Evolutionary conservation across 805 yeast genomes (phyloP), one percentile per base, ranked within the genome.

Genomic region (Sugiyamaella boreocaroliniensis): DNA sequence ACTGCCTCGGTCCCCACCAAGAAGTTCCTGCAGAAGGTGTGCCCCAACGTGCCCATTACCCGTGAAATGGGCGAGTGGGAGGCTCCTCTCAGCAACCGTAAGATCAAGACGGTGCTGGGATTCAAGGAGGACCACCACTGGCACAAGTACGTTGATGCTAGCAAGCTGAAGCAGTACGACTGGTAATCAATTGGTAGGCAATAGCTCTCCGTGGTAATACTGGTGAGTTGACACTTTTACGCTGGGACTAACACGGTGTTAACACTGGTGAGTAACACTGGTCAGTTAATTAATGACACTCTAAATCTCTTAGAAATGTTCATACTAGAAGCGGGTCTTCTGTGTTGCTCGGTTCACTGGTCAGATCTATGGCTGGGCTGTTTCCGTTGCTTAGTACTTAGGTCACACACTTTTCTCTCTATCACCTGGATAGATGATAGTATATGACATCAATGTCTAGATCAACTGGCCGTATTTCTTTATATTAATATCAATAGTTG

Each of bases 71-170:
- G 49, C 15, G 53, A 45, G 41, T 53, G 55, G 55, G 55, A 53
- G 29, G 55, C 55, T 14, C 55, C 55, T n/a, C 42, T 53, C 32
- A 49, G 50, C 32, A 53, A 53, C 55, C 19, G 48, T 9, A 53
- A 53, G 49, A 49, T 49, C 46, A 29, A 47, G 22, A 47, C 50
- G 32, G 50, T 45, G 14, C 53, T 53, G 26, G 55, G 55, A 6
- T 53, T 53, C 49, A 53, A 53, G 34, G 55, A 53, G 32, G 55
- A 53, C 34, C 55, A 53, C 53, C 45, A 53, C 41, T 53, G 55
- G 55, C 29, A 53, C 19, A 49, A 49, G 26, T 52, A 52, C 40
- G 47, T 47, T 45, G 16, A 22, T 14, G 14, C 37, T 14, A 32
- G 37, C 37, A 32, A 32, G 37, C 37, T 32, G n/a, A 32, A 32